Base-by-base conservation (phyloP, 139 green algal species). In the Asterochloris sp. region DNA sequence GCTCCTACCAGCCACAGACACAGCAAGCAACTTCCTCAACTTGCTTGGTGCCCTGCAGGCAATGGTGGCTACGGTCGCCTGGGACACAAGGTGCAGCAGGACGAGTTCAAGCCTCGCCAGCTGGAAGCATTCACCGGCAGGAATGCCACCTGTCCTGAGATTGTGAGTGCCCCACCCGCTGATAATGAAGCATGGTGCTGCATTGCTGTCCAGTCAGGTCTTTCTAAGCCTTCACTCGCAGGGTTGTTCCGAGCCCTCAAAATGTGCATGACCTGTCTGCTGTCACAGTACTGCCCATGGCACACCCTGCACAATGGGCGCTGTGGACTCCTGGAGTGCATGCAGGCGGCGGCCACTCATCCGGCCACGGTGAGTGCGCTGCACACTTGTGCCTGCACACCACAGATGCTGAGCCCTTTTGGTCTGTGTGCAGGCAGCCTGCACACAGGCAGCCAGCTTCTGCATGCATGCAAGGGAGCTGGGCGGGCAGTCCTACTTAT, bases 71-170 rank as follows among this genome's bases (percentile, higher is more conserved):
- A 99, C 85, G 96, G 96, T 27, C 86, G 95, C 26, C 86, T 98
- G 82, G 96, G 96, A 0, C 96, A 98, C 88, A 95, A 90, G 64
- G 91, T 93, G 79, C 91, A 95, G 86, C 87, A 98, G 84, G 93
- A 97, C 79, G 94, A 98, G 91, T 85, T 93, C 66, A 87, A 83
- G 78, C 94, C 94, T 0, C 85, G 89, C 74, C 87, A 89, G 83
- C 78, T 97, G 16, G 94, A 97, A 79, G 84, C 86, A 2, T 91
- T 97, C 79, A 89, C 78, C 2, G 88, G 89, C 9, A 83, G 94
- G 60, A 80, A 74, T 21, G 67, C 76, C 29, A 76, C 73, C 23
- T 67, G 54, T 0, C 54, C 47, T 21, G 62, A 82, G 61, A 27
- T 82, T 29, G 78, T 75, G 15, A 73, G 77, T 54, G 38, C 38